These are phyloP conservation scores for Filosporella fistucella DNA, from an alignment of 495 filamentous ascomycete genomes.

Conservation along the genomic window DNA sequence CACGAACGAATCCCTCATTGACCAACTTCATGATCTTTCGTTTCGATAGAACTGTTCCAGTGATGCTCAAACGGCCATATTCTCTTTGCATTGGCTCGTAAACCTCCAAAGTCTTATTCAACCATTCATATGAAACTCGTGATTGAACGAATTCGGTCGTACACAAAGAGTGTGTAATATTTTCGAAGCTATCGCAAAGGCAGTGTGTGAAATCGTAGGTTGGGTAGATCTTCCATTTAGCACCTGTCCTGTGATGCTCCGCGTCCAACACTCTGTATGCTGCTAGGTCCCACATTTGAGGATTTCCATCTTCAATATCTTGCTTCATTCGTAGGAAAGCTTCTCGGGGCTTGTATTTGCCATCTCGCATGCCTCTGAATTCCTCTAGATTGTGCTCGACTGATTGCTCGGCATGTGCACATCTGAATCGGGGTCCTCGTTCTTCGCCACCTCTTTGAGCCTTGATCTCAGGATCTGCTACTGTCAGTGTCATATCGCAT, in stretches of 20 bases:
- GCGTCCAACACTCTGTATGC: constrained; percentile 62
- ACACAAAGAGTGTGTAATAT: constrained; percentile 76
- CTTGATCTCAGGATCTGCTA: constrained; percentile 66
- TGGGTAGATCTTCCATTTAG: constrained; percentile 74
- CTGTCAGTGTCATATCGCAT: too few species aligned
- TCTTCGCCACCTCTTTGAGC: constrained; percentile 66
- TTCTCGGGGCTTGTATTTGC: constrained; percentile 81
- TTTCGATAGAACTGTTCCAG: constrained; percentile 75
- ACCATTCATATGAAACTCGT: constrained; percentile 75
- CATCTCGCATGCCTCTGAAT: constrained; percentile 88
- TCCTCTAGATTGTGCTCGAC: constrained; percentile 73
- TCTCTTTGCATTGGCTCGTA: constrained; percentile 83
- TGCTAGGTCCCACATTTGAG: constrained; percentile 58
- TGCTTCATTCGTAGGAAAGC: constrained; percentile 94
- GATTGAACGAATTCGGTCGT: constrained; percentile 75
- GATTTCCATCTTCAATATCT: constrained; percentile 46
- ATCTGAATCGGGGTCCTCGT: constrained; percentile 65
- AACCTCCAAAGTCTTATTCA: constrained; percentile 61
- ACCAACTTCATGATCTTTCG: constrained; percentile 69
- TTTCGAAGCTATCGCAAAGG: constrained; percentile 76
- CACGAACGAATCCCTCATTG: constrained; percentile 57
- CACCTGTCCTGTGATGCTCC: constrained; percentile 56
- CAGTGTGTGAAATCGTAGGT: constrained; percentile 84
- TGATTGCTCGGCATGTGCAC: constrained; percentile 68
- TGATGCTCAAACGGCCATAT: constrained; percentile 70